These are phyloP conservation scores for Aspergillus udagawae DNA, from an alignment of 2,329 filamentous ascomycete genomes.

Conservation along the genomic window DNA sequence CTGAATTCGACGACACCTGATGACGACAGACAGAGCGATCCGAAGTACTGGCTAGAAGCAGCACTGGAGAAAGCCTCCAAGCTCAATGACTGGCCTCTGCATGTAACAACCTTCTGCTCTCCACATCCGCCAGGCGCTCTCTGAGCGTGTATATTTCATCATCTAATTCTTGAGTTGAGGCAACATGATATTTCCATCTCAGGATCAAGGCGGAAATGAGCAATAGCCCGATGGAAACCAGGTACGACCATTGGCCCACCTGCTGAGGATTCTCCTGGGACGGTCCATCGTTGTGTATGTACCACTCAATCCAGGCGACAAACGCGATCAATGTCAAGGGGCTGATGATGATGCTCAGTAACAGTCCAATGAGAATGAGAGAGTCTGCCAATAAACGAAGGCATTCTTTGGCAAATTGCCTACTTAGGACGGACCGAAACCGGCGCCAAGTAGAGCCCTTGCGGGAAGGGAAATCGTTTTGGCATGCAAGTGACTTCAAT, in stretches of 20 bases:
- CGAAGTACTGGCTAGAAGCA: no score
- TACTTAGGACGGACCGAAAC: slow-evolving; percentile 5
- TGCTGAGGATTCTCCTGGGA: slow-evolving; percentile 25
- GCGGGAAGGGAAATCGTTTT: not conserved
- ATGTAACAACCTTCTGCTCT: slow-evolving; percentile 2
- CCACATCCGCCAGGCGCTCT: slow-evolving; percentile 1
- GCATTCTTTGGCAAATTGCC: slow-evolving; percentile 6
- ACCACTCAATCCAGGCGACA: slow-evolving; percentile 30
- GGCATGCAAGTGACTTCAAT: not conserved
- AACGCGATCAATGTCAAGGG: slow-evolving; percentile 29
- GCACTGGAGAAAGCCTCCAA: no score
- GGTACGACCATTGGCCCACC: slow-evolving; percentile 29
- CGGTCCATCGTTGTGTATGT: slow-evolving; percentile 27
- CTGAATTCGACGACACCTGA: not conserved
- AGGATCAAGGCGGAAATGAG: slow-evolving; percentile 25
- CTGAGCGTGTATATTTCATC: slow-evolving; percentile 22
- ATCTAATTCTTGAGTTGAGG: slow-evolving; percentile 25
- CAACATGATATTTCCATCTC: slow-evolving; percentile 24
- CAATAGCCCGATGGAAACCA: slow-evolving; percentile 26
- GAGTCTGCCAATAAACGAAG: slow-evolving; percentile 13
- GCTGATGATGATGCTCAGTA: slow-evolving; percentile 28
- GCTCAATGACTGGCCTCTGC: not conserved
- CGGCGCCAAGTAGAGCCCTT: not conserved
- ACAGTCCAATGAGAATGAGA: slow-evolving; percentile 13
- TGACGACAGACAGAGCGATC: not conserved